Conservation (phyloP, 2,329 filamentous ascomycete species). For the Clonostachys sp. region DNA sequence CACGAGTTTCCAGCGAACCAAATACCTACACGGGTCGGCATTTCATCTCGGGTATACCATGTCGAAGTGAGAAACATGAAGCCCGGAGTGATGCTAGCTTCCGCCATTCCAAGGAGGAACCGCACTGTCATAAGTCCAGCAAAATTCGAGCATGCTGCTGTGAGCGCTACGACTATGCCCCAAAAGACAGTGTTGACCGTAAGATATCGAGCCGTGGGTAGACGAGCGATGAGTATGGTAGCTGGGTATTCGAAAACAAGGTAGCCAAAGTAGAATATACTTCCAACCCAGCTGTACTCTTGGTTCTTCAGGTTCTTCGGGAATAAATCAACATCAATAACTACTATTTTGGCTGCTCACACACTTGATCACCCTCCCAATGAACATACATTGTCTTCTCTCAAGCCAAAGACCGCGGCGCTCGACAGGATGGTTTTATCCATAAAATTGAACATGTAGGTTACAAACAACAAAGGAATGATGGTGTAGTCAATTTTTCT, state of each 20-base stretch:
- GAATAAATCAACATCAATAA: conserved; percentile 4
- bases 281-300: conserved; percentile 62
- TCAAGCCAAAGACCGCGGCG: conserved; percentile 51
- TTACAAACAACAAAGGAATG: conserved; percentile 51
- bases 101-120: conserved; percentile 48
- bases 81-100: conserved; percentile 48
- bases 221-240: conserved; percentile 37
- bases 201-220: conserved; percentile 43
- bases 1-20: conserved; percentile 51
- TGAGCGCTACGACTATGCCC: conserved; percentile 39
- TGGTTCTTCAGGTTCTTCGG: conserved; percentile 14
- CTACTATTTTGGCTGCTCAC: neutral
- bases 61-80: conserved; percentile 52
- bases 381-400: conserved; percentile 33
- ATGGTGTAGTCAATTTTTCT: conserved; percentile 51
- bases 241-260: conserved; percentile 45
- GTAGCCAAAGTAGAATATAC: conserved; percentile 36
- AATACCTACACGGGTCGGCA: conserved; percentile 46
- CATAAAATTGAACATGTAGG: conserved; percentile 57
- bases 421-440: conserved; percentile 55
- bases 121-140: conserved; percentile 43
- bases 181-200: conserved; percentile 42
- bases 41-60: conserved; percentile 53
- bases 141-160: conserved; percentile 40
- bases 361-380: neutral